These are phyloP conservation scores for Dalbergia cultrata DNA, from an alignment of 306 rosid genomes.

Conservation along the genomic window DNA sequence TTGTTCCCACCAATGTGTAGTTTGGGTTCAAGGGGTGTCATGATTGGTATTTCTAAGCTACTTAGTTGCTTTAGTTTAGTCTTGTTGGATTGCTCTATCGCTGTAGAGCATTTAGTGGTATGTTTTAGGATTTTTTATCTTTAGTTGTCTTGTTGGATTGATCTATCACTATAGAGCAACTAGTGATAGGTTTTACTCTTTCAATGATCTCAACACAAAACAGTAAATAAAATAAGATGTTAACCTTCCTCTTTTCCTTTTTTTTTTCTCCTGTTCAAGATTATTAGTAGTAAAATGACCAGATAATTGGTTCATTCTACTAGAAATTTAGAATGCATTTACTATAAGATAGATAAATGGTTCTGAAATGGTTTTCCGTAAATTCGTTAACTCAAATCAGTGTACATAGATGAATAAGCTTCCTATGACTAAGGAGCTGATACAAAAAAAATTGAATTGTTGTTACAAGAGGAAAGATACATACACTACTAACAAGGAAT, in stretches of 20 bases:
- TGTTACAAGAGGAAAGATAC: too few species aligned
- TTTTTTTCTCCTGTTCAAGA: background rate
- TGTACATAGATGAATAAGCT: too few species aligned
- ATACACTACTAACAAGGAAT: too few species aligned
- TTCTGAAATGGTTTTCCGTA: too few species aligned
- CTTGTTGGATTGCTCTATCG: background rate
- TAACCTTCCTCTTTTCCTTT: too few species aligned
- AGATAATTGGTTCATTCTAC: too few species aligned
- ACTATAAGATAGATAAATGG: too few species aligned
- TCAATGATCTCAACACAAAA: background rate
- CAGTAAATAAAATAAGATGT: background rate
- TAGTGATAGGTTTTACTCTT: background rate
- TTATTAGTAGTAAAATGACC: too few species aligned
- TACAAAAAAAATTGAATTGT: too few species aligned
- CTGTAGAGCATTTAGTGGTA: background rate
- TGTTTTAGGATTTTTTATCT: background rate
- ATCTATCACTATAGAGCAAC: background rate
- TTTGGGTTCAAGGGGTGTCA: background rate
- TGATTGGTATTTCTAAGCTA: background rate
- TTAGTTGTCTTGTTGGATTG: background rate
- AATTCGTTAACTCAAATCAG: too few species aligned
- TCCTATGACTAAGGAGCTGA: too few species aligned
- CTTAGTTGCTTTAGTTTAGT: background rate
- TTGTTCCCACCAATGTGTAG: constrained; percentile 55
- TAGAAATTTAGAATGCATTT: too few species aligned